Evolutionary conservation across 257 asterid species (phyloP).

Genomic region (Petunia axillaris): DNA sequence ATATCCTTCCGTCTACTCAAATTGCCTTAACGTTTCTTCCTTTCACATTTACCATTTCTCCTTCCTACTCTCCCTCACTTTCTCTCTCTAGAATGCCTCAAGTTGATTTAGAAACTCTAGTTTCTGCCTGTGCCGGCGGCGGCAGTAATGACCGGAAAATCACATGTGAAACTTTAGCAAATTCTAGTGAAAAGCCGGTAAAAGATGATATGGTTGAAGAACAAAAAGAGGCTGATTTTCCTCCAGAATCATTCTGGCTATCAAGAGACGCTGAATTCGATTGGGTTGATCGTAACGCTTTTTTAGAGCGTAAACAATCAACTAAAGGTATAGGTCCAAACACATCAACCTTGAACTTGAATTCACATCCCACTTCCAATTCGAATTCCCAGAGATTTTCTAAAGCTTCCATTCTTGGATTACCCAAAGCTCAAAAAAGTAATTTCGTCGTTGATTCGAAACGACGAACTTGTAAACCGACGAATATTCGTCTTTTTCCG

Average conservation of each 20-base stretch:
- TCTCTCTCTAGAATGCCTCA: constrained; percentile 57
- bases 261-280: constrained; percentile 87
- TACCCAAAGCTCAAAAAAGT: constrained; percentile 74
- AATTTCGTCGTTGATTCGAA: constrained; percentile 46
- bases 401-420: constrained; percentile 63
- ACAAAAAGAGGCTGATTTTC: constrained; percentile 47
- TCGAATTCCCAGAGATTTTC: constrained; percentile 65
- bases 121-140: constrained; percentile 56
- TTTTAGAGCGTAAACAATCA: constrained; percentile 76
- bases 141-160: constrained; percentile 49
- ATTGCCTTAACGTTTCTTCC: constrained; percentile 23
- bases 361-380: constrained; percentile 39
- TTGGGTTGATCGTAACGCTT: constrained; percentile 83
- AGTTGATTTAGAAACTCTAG: constrained; percentile 57
- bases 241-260: constrained; percentile 91
- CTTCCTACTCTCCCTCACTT: constrained; percentile 16
- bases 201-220: constrained; percentile 29
- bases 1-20: neutral
- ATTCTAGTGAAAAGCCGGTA: constrained; percentile 16
- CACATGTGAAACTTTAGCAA: constrained; percentile 52
- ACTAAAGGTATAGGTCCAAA: constrained; percentile 53
- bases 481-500: constrained; percentile 60
- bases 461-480: constrained; percentile 52
- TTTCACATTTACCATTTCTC: constrained; percentile 13
- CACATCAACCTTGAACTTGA: constrained; percentile 34